Conservation (phyloP, 441 rosid genomes). For the Gossypium lobatum region DNA sequence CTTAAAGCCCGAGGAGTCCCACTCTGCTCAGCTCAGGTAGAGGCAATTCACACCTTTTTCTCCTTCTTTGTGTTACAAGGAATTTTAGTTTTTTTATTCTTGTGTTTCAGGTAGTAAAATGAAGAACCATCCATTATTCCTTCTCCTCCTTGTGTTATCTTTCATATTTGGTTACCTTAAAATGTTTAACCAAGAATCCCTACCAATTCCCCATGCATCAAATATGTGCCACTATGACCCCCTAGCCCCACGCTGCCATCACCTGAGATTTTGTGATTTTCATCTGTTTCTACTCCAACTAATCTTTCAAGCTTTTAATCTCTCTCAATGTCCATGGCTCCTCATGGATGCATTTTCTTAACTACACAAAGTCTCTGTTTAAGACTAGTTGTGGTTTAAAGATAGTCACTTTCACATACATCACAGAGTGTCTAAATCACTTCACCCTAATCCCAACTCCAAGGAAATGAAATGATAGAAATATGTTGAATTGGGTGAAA, state of each 20-base stretch:
- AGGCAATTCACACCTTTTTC: not conserved
- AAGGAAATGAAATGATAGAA: not conserved
- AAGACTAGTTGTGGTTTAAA: not conserved
- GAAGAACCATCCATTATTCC: not conserved
- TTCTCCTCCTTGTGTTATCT: not conserved
- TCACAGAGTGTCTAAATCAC: not conserved
- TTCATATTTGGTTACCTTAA: not conserved
- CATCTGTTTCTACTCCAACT: not conserved
- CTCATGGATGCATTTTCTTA: not conserved
- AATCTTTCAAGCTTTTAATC: not conserved
- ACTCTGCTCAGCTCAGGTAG: constrained; percentile 76
- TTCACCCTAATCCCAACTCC: not conserved
- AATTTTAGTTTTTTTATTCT: not conserved
- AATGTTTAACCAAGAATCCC: not conserved
- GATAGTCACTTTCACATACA: not conserved
- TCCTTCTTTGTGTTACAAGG: not conserved
- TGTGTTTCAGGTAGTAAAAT: not conserved
- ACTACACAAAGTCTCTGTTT: not conserved
- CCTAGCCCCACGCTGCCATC: no score
- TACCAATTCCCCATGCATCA: no score
- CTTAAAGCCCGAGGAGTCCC: constrained; percentile 78
- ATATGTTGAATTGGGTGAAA: not conserved
- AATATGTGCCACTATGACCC: no score
- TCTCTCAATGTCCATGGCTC: not conserved
- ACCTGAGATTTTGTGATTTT: not conserved